Evolutionary conservation across 805 yeast species (phyloP), one percentile per base, ranked within the genome.

Genomic region (Barnettozyma sucrosica): DNA sequence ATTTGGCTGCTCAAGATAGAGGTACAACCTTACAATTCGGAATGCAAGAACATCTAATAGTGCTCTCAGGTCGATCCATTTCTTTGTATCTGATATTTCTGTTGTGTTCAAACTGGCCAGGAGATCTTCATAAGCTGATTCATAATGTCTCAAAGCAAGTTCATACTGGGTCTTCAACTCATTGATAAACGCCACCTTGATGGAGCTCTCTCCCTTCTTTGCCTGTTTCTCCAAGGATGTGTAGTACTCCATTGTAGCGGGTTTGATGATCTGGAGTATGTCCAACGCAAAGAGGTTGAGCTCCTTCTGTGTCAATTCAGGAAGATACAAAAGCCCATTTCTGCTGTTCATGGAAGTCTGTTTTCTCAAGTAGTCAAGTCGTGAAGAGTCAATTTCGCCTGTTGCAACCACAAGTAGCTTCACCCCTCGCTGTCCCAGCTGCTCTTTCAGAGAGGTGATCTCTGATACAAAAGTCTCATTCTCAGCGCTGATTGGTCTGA

Each of bases 41-140:
- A 83, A 70, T 0, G 84, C 81, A 6, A 77, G 57, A 4, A 79
- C 61, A 57, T 88, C 95, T 6, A 85, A 61, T 41, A 84, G 62
- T 9, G 59, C 57, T 38, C 87, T 61, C 33, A 75, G 62, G 36
- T 77, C 71, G 4, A 54, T 50, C 80, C 81, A 77, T 4, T 55
- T 13, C 3, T 26, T 28, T 7, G 20, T 51, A 5, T 52, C 58
- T 0, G 20, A 5, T 8, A 39, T 9, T n/a, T 25, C 42, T 20
- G 18, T 11, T 11, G 33, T 7, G 36, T 64, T 69, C 24, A 74
- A 63, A 14, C 71, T 54, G 38, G 69, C 70, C 1, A 77, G 58
- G 30, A 80, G 51, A 33, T 74, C 65, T 47, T 79, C 82, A 55
- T 81, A 81, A 0, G 81, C 71, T 16, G 71, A 64, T 50, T 81